Evolutionary conservation across 1,284 basidiomycete species (phyloP).

Genomic region (Paramarasmius palmivorus): DNA sequence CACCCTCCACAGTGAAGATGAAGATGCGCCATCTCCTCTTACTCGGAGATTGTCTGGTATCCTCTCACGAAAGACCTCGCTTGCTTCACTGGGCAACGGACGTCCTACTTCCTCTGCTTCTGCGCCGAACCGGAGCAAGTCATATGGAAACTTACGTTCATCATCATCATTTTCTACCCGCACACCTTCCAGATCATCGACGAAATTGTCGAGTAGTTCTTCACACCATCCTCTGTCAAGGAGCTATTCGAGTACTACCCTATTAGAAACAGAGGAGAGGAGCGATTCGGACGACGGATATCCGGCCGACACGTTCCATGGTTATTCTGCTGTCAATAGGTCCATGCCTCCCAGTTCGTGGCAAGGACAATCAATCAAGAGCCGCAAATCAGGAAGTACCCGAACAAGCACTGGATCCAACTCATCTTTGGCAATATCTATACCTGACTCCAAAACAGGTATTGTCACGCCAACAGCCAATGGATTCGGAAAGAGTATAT

Average conservation of each 20-base stretch:
- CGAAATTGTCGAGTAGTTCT: not conserved
- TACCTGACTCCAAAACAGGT: not conserved
- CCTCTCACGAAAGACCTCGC: constrained; percentile 43
- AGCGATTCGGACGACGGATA: not conserved
- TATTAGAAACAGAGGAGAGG: not conserved
- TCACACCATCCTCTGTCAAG: not conserved
- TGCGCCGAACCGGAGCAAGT: constrained; percentile 6
- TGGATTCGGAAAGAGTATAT: not conserved
- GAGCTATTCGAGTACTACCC: not conserved
- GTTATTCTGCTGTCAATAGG: not conserved
- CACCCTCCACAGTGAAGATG: constrained; percentile 61
- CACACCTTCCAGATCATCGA: not conserved
- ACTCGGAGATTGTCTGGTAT: constrained; percentile 64
- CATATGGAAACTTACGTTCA: constrained; percentile 11
- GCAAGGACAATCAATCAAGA: not conserved
- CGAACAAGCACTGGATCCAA: not conserved
- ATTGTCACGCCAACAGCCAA: not conserved
- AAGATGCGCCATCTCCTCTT: constrained; percentile 75
- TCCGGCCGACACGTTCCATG: not conserved
- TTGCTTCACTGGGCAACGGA: constrained; percentile 21
- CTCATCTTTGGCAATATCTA: not conserved
- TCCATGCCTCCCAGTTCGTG: not conserved
- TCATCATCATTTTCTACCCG: not conserved
- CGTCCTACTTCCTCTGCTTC: not conserved
- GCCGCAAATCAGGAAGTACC: not conserved